These are phyloP conservation scores for Rostrohypoxylon terebratum DNA, from an alignment of 495 filamentous ascomycete genomes.

Conservation along the genomic window DNA sequence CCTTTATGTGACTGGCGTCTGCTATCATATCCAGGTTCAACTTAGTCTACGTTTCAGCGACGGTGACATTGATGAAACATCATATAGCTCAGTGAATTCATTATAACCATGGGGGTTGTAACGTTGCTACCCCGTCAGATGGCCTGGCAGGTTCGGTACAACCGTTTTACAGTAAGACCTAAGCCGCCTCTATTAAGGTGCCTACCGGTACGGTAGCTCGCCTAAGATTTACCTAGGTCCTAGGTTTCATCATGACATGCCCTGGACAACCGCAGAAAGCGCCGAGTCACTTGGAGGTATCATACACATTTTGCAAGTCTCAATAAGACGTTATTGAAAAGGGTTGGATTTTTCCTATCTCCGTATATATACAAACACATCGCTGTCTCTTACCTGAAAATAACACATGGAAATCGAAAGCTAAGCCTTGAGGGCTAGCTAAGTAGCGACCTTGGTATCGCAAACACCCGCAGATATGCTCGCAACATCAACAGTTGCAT, in stretches of 20 bases:
- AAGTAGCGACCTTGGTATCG: slow-evolving; percentile 22
- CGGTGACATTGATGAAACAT: no score
- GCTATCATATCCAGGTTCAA: no score
- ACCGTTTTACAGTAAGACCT: background rate
- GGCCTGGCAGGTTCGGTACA: background rate
- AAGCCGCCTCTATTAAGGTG: background rate
- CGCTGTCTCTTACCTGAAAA: slow-evolving; percentile 28
- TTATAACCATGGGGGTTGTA: background rate
- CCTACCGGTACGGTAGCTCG: background rate
- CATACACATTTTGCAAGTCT: background rate
- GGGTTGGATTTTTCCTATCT: background rate
- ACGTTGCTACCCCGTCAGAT: background rate
- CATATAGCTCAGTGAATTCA: no score
- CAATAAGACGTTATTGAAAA: background rate
- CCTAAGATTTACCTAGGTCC: background rate
- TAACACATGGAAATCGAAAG: slow-evolving; percentile 25
- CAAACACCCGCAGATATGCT: slow-evolving; percentile 15
- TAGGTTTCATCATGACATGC: background rate
- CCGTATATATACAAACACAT: slow-evolving; percentile 42
- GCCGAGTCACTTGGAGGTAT: background rate
- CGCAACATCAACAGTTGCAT: slow-evolving; percentile 8
- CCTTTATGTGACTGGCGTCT: no score
- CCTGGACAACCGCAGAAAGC: background rate
- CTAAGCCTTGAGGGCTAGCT: slow-evolving; percentile 12
- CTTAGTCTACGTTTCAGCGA: no score